Percentiles rank a stretch among this genome's conserved stretches.
These are phyloP conservation scores for Trematosphaeria pertusa DNA, from an alignment of 2,329 filamentous ascomycete genomes.

Conservation along the genomic window DNA sequence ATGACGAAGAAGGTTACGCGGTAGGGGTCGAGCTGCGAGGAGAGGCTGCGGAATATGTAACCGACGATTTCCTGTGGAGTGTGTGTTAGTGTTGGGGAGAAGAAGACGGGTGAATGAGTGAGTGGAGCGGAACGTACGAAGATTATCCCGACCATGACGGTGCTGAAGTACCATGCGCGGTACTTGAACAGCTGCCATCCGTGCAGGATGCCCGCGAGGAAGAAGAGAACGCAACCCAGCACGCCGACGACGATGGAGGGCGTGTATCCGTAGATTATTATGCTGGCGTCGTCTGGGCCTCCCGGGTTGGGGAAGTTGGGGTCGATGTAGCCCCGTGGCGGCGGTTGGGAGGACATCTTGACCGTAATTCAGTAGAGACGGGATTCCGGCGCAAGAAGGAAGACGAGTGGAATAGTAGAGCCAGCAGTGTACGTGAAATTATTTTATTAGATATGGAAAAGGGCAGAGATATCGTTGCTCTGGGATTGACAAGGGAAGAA, in stretches of 20 bases:
- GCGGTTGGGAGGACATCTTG: background rate
- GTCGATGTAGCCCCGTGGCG: constrained; percentile 54
- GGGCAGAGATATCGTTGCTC: background rate
- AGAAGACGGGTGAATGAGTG: too few relatives aligned
- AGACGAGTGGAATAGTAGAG: too few relatives aligned
- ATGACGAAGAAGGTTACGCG: constrained; percentile 63
- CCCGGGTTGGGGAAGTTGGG: constrained; percentile 60
- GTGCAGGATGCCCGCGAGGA: constrained; percentile 49
- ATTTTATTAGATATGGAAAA: background rate
- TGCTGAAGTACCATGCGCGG: constrained; percentile 52
- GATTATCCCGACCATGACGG: constrained; percentile 51
- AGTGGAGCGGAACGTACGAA: constrained; percentile 25
- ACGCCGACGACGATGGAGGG: constrained; percentile 50
- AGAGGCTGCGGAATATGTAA: constrained; percentile 54
- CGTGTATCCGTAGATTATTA: constrained; percentile 48
- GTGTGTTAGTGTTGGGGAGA: too few relatives aligned
- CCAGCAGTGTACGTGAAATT: too few relatives aligned
- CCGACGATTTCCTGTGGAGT: constrained; percentile 45
- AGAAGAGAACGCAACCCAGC: constrained; percentile 51
- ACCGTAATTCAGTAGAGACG: background rate
- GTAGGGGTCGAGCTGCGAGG: constrained; percentile 57
- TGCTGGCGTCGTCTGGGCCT: constrained; percentile 52
- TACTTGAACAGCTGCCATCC: constrained; percentile 52
- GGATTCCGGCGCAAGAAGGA: too few relatives aligned
- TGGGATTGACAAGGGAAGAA: background rate